These are phyloP conservation scores for Tulasnella sp. DNA, from an alignment of 768 basidiomycete genomes.

Conservation along the genomic window DNA sequence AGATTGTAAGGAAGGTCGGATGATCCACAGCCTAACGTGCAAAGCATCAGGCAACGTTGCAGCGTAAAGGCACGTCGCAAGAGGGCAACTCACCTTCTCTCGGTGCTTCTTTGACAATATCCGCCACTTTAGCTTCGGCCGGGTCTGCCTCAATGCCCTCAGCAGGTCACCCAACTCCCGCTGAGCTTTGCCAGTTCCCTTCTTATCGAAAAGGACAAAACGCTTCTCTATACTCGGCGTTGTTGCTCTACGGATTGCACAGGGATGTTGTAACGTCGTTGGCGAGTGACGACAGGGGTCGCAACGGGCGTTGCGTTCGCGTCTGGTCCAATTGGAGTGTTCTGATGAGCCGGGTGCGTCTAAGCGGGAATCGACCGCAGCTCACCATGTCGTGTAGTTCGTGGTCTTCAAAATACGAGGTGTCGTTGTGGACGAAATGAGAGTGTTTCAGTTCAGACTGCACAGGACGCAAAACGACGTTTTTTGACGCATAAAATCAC, in stretches of 20 bases:
- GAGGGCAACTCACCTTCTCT: conserved; percentile 58
- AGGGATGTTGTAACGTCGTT: too few relatives aligned
- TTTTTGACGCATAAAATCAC: too few relatives aligned
- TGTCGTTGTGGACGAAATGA: too few relatives aligned
- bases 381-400: too few relatives aligned
- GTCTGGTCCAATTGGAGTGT: too few relatives aligned
- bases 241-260: conserved; percentile 10
- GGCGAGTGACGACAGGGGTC: neutral
- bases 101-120: conserved; percentile 69
- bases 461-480: too few relatives aligned
- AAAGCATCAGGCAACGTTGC: too few relatives aligned
- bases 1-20: conserved; percentile 79
- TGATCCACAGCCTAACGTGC: conserved; percentile 63
- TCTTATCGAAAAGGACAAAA: conserved; percentile 98
- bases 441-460: too few relatives aligned
- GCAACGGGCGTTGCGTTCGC: too few relatives aligned
- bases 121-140: conserved; percentile 89
- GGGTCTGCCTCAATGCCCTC: conserved; percentile 92
- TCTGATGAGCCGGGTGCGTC: too few relatives aligned
- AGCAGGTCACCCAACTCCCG: conserved; percentile 87
- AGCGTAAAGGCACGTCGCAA: neutral
- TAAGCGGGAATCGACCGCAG: too few relatives aligned
- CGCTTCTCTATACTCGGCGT: conserved; percentile 86
- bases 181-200: conserved; percentile 83
- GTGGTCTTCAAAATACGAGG: too few relatives aligned